Conservation (phyloP, 2,329 filamentous ascomycete genomes). For the Arthrobotrys musiformis region DNA sequence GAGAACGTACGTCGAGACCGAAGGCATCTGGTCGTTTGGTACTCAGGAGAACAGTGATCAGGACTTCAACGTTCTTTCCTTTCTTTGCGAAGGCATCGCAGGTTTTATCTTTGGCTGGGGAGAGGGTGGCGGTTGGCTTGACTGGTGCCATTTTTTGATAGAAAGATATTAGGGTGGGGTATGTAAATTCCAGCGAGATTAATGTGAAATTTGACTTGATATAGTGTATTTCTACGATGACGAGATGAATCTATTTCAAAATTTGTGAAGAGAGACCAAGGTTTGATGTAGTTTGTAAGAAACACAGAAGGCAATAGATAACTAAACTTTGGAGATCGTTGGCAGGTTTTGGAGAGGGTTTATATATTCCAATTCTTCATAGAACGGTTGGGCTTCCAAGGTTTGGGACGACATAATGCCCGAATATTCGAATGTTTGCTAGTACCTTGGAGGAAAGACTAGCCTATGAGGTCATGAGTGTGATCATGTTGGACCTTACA, state of each 20-base stretch:
- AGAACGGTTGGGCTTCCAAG: no score
- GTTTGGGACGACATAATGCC: background rate
- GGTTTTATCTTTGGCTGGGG: conserved; percentile 24
- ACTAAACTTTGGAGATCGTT: background rate
- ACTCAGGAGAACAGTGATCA: conserved; percentile 38
- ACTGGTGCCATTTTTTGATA: conserved; percentile 14
- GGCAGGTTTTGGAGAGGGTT: conserved; percentile 1
- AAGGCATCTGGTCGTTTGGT: conserved; percentile 39
- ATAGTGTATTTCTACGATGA: background rate
- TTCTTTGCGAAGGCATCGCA: conserved; percentile 42
- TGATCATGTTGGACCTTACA: background rate
- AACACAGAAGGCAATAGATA: background rate
- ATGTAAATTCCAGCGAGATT: background rate
- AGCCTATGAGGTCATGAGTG: background rate
- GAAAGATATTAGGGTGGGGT: no score
- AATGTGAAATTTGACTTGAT: background rate
- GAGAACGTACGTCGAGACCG: conserved; percentile 32
- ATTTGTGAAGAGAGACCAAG: background rate
- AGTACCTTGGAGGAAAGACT: background rate
- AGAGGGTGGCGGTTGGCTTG: background rate
- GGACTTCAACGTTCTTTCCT: conserved; percentile 27
- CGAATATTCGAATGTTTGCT: background rate
- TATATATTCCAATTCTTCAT: conserved; percentile 31
- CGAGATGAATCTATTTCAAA: background rate
- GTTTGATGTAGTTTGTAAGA: background rate